phyloP scores from a whole-genome alignment of 1,284 basidiomycete genomes.

The Coniferiporia sulphurascens region DNA sequence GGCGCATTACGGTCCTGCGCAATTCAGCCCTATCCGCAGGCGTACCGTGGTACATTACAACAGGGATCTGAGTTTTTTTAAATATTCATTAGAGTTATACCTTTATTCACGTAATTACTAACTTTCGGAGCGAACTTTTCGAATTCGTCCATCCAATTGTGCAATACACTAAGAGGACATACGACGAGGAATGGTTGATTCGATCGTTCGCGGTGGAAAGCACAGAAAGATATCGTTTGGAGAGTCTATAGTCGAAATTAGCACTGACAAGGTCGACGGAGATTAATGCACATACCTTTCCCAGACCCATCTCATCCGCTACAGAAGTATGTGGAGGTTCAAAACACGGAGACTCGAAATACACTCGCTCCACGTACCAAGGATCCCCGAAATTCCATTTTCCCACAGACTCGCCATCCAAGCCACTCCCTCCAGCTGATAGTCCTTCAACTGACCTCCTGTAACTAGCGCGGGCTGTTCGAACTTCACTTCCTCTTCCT shows the following conservation, averaged over 20 bases:
- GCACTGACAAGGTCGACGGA: not conserved
- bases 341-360: not conserved
- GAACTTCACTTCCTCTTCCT: conserved; percentile 35
- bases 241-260: conserved; percentile 58
- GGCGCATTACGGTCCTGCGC: conserved; percentile 51
- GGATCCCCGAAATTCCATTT: conserved; percentile 92
- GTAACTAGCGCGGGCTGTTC: conserved; percentile 79
- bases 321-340: conserved; percentile 15
- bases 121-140: conserved; percentile 75
- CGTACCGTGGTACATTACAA: conserved; percentile 86
- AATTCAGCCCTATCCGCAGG: conserved; percentile 74
- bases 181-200: conserved; percentile 85
- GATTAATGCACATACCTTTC: conserved; percentile 49
- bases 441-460: conserved; percentile 81
- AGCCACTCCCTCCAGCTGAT: conserved; percentile 92
- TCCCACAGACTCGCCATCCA: conserved; percentile 95
- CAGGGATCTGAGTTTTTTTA: conserved; percentile 57
- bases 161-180: conserved; percentile 86
- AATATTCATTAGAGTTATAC: not conserved
- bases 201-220: conserved; percentile 76
- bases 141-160: conserved; percentile 92
- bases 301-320: conserved; percentile 94
- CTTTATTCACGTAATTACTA: conserved; percentile 25
- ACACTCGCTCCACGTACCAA: conserved; percentile 47
- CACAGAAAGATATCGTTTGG: conserved; percentile 90